phyloP scores from a whole-genome alignment of 257 asterid species.

The Scutellaria baicalensis region DNA sequence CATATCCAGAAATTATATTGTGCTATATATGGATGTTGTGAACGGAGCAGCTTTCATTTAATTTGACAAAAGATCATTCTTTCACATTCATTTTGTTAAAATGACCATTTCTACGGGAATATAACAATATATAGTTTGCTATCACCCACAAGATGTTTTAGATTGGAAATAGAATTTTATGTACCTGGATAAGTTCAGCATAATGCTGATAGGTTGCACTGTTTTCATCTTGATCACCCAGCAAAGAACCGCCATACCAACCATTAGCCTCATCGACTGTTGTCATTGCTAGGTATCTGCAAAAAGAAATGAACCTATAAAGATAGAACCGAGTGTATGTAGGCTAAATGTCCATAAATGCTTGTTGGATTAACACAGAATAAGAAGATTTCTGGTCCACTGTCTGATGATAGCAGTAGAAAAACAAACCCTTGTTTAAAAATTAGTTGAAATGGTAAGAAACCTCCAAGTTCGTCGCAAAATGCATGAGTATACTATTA shows the following conservation, averaged over 20 bases:
- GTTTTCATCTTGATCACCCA: slow-evolving; percentile 88
- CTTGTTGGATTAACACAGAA: neutral
- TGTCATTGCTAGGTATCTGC: slow-evolving; percentile 82
- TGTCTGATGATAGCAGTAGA: neutral
- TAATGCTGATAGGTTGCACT: slow-evolving; percentile 80
- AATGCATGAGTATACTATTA: neutral
- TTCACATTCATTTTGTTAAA: no score
- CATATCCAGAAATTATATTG: no score
- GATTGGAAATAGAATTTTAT: neutral
- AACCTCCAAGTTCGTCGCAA: neutral
- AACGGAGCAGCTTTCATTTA: no score
- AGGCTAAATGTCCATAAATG: neutral
- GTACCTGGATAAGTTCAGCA: slow-evolving; percentile 91
- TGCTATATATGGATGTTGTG: no score
- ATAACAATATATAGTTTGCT: neutral
- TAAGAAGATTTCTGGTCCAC: neutral
- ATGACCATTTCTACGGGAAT: neutral
- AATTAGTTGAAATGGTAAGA: neutral
- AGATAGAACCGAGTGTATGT: neutral
- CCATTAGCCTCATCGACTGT: slow-evolving; percentile 78
- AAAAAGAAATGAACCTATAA: neutral
- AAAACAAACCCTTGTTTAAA: neutral
- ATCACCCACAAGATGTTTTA: neutral
- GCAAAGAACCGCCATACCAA: slow-evolving; percentile 92
- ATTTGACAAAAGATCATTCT: no score